Percentiles rank a stretch among this genome's conserved stretches.
phyloP scores from a whole-genome alignment of 768 basidiomycete genomes.

The Boletus sensibilis region DNA sequence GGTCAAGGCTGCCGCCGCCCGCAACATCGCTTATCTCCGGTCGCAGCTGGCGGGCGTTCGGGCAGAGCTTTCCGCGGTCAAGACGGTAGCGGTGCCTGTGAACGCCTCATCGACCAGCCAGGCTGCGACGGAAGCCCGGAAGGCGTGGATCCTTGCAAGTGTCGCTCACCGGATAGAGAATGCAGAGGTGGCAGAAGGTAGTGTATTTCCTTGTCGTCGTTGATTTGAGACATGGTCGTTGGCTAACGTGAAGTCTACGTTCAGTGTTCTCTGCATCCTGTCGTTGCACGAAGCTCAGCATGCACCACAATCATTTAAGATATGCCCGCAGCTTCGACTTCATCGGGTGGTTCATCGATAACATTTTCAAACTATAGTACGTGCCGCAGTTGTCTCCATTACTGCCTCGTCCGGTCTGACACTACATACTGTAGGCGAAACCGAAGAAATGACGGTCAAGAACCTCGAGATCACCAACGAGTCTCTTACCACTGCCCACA shows the following conservation, averaged over 20 bases:
- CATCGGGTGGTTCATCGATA: neutral
- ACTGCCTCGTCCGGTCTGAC: neutral
- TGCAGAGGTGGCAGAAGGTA: conserved; percentile 9
- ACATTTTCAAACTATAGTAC: conserved; percentile 1
- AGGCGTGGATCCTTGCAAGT: neutral
- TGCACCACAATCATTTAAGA: neutral
- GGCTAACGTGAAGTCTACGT: neutral
- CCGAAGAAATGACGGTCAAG: neutral
- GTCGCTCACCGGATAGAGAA: neutral
- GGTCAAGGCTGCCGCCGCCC: conserved; percentile 9
- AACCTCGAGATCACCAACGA: neutral
- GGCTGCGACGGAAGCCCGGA: neutral
- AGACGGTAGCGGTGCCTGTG: neutral
- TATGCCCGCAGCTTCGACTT: neutral
- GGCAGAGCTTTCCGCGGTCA: conserved; percentile 6
- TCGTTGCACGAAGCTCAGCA: neutral
- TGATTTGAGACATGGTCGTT: neutral
- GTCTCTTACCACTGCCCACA: neutral
- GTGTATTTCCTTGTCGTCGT: neutral
- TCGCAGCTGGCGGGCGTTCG: conserved; percentile 1
- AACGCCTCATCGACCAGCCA: neutral
- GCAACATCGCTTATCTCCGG: conserved; percentile 10
- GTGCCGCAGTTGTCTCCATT: neutral
- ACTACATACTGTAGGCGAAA: neutral
- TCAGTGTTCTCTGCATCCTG: neutral